Evolutionary conservation across 768 basidiomycete genomes (phyloP).

Genomic region (Termitomyces eurrhizus): DNA sequence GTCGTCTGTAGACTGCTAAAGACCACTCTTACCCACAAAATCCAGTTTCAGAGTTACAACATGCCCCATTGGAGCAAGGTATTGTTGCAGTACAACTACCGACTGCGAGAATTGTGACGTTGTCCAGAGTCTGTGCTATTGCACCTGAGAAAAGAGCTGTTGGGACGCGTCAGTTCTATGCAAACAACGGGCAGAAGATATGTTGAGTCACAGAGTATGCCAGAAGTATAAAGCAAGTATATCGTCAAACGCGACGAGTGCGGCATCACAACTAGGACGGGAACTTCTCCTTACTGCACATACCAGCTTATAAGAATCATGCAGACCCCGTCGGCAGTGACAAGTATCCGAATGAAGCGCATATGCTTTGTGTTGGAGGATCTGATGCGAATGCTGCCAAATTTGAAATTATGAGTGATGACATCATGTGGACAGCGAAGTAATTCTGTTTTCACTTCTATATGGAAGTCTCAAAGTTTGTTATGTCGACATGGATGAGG

Average conservation of each 20-base stretch:
- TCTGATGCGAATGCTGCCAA: not conserved
- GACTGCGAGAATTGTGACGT: not conserved
- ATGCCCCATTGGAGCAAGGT: constrained; percentile 2
- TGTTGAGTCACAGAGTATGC: not conserved
- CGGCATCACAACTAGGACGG: not conserved
- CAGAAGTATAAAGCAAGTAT: not conserved
- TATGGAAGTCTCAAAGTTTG: not conserved
- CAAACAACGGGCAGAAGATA: not conserved
- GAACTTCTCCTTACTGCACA: not conserved
- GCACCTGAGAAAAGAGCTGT: not conserved
- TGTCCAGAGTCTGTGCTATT: not conserved
- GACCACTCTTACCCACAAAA: not conserved
- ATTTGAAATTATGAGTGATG: not conserved
- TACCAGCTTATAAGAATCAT: not conserved
- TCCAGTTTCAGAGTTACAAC: not conserved
- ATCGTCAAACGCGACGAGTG: not conserved
- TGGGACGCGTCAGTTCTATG: not conserved
- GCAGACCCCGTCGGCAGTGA: not conserved
- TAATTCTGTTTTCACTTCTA: not conserved
- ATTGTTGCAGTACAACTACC: not conserved
- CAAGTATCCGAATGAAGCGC: not conserved
- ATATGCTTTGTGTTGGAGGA: not conserved
- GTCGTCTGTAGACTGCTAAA: not conserved
- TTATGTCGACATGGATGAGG: not conserved
- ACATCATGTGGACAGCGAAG: not conserved